Evolutionary conservation across 768 basidiomycete genomes (phyloP).

Genomic region (Russula sp.): DNA sequence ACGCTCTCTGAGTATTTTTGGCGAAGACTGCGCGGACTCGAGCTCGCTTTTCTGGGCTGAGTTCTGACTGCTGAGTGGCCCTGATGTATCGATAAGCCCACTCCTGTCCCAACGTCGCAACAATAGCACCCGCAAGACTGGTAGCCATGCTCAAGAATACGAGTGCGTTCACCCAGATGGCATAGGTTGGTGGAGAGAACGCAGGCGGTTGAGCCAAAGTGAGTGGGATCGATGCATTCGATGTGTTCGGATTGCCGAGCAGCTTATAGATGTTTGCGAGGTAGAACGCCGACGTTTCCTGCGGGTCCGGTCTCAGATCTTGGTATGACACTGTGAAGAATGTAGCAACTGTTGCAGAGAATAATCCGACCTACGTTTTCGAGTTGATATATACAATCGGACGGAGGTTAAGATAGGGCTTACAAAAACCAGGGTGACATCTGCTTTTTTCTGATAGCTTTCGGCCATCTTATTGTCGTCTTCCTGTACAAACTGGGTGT

Average conservation of each 20-base stretch:
- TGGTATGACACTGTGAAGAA: background rate
- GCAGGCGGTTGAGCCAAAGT: background rate
- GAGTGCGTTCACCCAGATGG: slow-evolving; percentile 7
- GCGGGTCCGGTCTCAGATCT: slow-evolving; percentile 1
- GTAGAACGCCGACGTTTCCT: background rate
- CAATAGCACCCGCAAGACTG: background rate
- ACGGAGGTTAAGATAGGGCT: background rate
- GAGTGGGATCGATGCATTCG: background rate
- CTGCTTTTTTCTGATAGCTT: slow-evolving; percentile 14
- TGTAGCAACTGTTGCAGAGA: slow-evolving; percentile 12
- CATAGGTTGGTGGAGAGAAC: background rate
- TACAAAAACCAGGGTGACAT: slow-evolving; percentile 20
- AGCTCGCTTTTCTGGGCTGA: background rate
- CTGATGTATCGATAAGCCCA: background rate
- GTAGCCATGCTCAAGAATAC: slow-evolving; percentile 4
- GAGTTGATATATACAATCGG: background rate
- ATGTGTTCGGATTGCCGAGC: background rate
- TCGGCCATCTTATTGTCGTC: slow-evolving; percentile 15
- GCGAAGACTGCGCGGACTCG: background rate
- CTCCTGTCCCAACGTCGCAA: background rate
- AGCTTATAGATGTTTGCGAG: background rate
- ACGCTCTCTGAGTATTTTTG: no score
- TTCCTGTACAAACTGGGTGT: slow-evolving; percentile 6
- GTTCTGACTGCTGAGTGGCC: background rate
- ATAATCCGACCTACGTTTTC: slow-evolving; percentile 11